Evolutionary conservation across 768 basidiomycete genomes (phyloP).

Genomic region (Russula ochroleuca): DNA sequence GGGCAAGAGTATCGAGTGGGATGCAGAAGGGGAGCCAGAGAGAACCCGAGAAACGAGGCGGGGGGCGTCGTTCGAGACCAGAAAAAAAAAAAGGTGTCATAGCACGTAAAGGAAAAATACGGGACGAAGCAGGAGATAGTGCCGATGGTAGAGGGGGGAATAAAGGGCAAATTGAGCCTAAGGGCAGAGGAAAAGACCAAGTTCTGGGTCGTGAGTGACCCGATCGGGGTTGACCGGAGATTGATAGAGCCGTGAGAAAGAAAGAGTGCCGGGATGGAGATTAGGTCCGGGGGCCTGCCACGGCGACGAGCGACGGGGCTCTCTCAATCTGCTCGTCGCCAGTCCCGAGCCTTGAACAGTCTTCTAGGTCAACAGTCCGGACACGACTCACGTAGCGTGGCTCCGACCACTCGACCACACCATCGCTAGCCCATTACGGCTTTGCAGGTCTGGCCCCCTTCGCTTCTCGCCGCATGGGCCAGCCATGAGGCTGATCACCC

Average conservation of each 20-base stretch:
- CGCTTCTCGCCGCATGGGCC: constrained; percentile 26
- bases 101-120: constrained; percentile 1
- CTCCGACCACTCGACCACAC: not conserved
- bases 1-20: not conserved
- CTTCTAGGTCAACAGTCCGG: not conserved
- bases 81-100: not conserved
- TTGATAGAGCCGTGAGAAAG: constrained; percentile 26
- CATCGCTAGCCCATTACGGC: constrained; percentile 7
- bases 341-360: not conserved
- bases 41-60: not conserved
- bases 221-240: constrained; percentile 3
- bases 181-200: not conserved
- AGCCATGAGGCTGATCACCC: constrained; percentile 28
- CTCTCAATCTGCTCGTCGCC: constrained; percentile 2
- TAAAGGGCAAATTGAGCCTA: not conserved
- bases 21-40: not conserved
- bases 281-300: not conserved
- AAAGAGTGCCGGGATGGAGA: not conserved
- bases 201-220: constrained; percentile 4
- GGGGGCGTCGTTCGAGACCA: not conserved
- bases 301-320: not conserved
- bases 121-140: not conserved
- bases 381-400: constrained; percentile 1
- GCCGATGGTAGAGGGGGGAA: not conserved
- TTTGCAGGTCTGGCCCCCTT: constrained; percentile 25